Percentiles rank a stretch among this genome's conserved stretches.
Conservation (phyloP, 495 filamentous ascomycete genomes). For the Trichoderma virens region DNA sequence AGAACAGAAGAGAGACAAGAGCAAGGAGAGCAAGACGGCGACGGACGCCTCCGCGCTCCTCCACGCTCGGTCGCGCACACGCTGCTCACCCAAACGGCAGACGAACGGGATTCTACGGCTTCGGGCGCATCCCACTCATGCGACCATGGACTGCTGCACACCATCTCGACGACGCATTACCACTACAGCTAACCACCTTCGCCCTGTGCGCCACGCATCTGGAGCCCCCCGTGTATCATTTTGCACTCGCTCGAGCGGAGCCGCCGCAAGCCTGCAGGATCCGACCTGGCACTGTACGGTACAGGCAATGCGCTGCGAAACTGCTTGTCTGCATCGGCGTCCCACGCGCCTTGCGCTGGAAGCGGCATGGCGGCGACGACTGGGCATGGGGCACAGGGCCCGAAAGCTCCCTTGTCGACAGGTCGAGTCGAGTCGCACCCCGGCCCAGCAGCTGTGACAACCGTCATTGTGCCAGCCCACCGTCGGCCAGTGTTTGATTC, state of each 20-base stretch:
- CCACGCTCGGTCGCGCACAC: neutral
- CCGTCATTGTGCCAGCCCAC: slow-evolving; percentile 1
- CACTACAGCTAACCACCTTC: neutral
- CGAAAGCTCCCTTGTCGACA: neutral
- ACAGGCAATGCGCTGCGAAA: neutral
- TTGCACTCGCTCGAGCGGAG: neutral
- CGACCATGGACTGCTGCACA: neutral
- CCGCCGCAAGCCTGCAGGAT: neutral
- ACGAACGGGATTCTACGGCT: slow-evolving; percentile 1
- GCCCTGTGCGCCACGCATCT: slow-evolving; percentile 6
- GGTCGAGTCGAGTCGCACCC: slow-evolving; percentile 1
- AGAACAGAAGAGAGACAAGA: too few relatives aligned
- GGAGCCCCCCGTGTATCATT: neutral
- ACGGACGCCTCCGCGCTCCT: neutral
- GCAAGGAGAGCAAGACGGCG: neutral
- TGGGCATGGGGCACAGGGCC: neutral
- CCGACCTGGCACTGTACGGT: neutral
- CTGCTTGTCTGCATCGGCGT: neutral
- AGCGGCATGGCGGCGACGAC: neutral
- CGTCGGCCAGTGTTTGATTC: slow-evolving; percentile 3
- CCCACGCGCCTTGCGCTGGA: neutral
- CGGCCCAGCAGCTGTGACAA: slow-evolving; percentile 3
- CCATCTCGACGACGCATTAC: neutral
- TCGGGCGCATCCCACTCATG: neutral
- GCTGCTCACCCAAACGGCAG: too few relatives aligned